A percentile compares a stretch with the other conserved stretches of the same genome.
These are phyloP conservation scores for Neostapfia colusana DNA, from an alignment of 176 grass and related monocot genomes.

Conservation along the genomic window DNA sequence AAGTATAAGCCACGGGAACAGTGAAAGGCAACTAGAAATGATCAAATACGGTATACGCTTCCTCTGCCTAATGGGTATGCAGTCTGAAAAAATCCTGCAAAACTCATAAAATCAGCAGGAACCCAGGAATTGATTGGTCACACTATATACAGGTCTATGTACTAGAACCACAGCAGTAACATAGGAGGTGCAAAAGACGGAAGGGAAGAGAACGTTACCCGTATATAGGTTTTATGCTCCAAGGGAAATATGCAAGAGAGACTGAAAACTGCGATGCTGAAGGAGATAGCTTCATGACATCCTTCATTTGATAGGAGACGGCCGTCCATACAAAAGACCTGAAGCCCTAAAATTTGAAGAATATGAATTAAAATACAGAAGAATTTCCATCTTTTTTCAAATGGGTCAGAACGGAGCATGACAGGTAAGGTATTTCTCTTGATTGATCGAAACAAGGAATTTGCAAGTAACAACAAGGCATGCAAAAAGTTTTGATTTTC, in stretches of 20 bases:
- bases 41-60: slow-evolving; percentile 71
- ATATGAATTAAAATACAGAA: slow-evolving; percentile 5
- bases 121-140: background rate
- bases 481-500: background rate
- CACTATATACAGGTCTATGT: background rate
- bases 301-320: slow-evolving; percentile 83
- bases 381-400: background rate
- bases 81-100: slow-evolving; percentile 75
- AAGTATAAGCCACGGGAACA: slow-evolving; percentile 63
- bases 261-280: slow-evolving; percentile 68
- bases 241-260: slow-evolving; percentile 69
- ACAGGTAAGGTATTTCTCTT: background rate
- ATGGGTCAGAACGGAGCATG: background rate
- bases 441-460: background rate
- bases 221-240: slow-evolving; percentile 81
- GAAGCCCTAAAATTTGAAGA: slow-evolving; percentile 56
- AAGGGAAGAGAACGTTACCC: slow-evolving; percentile 44
- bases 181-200: background rate
- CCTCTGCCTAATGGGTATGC: slow-evolving; percentile 64
- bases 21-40: slow-evolving; percentile 64
- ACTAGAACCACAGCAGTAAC: background rate
- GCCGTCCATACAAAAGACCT: slow-evolving; percentile 82
- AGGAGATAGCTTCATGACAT: slow-evolving; percentile 69
- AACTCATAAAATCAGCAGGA: background rate
- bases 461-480: background rate